Evolutionary conservation across 2,329 filamentous ascomycete species (phyloP).

Genomic region (Hypoxylon sp.): DNA sequence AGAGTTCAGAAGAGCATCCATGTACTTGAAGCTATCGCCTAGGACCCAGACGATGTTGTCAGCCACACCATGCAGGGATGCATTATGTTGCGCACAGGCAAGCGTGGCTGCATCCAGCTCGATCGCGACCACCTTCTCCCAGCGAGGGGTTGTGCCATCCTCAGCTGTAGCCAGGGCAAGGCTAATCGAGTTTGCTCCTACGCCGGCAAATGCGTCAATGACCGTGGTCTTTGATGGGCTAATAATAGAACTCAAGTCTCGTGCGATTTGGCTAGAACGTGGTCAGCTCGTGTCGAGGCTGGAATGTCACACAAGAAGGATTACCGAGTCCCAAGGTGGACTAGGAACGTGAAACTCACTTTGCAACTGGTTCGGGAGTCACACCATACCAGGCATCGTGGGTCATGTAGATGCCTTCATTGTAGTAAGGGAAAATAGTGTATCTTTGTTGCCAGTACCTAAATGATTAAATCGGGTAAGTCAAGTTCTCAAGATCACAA

Average conservation of each 20-base stretch:
- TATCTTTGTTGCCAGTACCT: constrained; percentile 95
- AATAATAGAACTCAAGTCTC: constrained; percentile 73
- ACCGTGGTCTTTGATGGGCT: constrained; percentile 66
- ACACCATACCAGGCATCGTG: constrained; percentile 97
- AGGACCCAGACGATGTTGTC: constrained; percentile 85
- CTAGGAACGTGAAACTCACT: constrained; percentile 64
- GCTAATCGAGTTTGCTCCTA: constrained; percentile 95
- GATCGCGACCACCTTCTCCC: constrained; percentile 88
- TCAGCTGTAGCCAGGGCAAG: constrained; percentile 73
- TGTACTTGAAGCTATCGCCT: constrained; percentile 86
- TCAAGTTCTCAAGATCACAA: constrained; percentile 1
- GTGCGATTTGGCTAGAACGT: constrained; percentile 76
- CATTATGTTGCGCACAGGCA: constrained; percentile 93
- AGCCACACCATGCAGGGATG: constrained; percentile 84
- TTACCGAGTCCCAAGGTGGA: constrained; percentile 9
- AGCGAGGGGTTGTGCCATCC: constrained; percentile 71
- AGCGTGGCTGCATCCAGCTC: constrained; percentile 86
- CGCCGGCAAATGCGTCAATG: constrained; percentile 91
- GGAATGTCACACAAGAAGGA: constrained; percentile 9
- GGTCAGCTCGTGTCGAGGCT: constrained; percentile 39
- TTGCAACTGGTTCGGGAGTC: constrained; percentile 91
- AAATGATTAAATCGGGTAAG: constrained; percentile 11
- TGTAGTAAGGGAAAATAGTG: constrained; percentile 88
- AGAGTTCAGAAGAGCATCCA: constrained; percentile 63
- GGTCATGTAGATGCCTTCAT: constrained; percentile 90